Evolutionary conservation across 2,329 filamentous ascomycete species (phyloP), one percentile per base, ranked within the genome.

Genomic region (Hymenoscyphus albidus): DNA sequence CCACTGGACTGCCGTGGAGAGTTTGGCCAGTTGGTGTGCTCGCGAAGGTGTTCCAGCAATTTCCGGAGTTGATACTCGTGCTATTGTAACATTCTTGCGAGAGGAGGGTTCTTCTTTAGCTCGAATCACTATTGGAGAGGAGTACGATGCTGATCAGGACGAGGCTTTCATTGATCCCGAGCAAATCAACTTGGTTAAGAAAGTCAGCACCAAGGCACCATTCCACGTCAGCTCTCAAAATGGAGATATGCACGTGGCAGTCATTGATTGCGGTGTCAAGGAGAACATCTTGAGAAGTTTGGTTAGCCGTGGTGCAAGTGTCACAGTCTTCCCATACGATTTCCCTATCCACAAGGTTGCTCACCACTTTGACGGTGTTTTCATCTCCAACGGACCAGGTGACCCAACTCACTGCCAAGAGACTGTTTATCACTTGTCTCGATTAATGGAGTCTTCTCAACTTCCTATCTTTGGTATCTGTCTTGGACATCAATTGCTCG

Each of bases 221-320:
- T 99, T 98, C 83, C 92, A 98, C 74, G 90, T 98, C 70, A 90
- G 91, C 77, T 93, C 93, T 61, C 86, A 88, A 39, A 86, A 89
- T 70, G 92, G 94, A 69, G 87, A 90, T 74, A 89, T 92, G 77
- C 95, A 99, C 80, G 87, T 99, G 72, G 95, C 94, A 65, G 85
- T 99, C 71, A 90, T 99, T 76, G 95, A 99, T 80, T 99, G 95
- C 75, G 95, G 95, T 82, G 95, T 98, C 72, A 99, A 99, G 86
- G 95, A 99, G 86, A 99, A 99, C 83, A 99, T 99, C 74, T 88
- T 99, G 66, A 92, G 95, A 75, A 96, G 91, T 77, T 84, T 99
- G 66, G 93, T 98, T 75, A 89, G 86, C 79, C 93, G 95, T 69
- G 95, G 95, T 67, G 92, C 93, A 62, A 93, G 91, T 69, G 91